Evolutionary conservation across 805 yeast species (phyloP).

Genomic region (Hemisphaericaspora nanyangensis): DNA sequence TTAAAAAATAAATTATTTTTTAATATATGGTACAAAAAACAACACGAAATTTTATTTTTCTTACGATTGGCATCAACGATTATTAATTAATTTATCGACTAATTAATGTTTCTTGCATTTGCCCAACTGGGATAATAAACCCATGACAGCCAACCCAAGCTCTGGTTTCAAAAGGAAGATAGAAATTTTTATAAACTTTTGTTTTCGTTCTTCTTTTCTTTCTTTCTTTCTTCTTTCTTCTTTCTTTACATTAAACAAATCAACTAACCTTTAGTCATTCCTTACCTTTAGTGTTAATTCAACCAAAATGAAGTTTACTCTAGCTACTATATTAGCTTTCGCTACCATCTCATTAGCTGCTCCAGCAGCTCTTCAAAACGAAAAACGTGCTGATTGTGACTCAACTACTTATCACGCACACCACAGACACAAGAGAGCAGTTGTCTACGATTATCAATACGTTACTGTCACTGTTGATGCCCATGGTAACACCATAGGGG

Average conservation of each 20-base stretch:
- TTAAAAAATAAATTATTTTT: too few relatives aligned
- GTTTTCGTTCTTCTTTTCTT: background rate
- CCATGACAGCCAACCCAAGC: too few relatives aligned
- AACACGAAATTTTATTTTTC: too few relatives aligned
- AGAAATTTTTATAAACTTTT: background rate
- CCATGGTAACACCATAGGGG: constrained; percentile 32
- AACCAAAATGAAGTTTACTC: constrained; percentile 7
- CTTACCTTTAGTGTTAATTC: constrained; percentile 3
- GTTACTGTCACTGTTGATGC: constrained; percentile 44
- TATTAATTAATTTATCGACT: too few relatives aligned
- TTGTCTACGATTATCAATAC: constrained; percentile 42
- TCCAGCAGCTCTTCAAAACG: constrained; percentile 24
- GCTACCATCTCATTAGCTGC: constrained; percentile 17
- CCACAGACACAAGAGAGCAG: constrained; percentile 59
- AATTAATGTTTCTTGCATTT: too few relatives aligned
- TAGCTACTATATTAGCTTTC: constrained; percentile 9
- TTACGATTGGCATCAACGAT: too few relatives aligned
- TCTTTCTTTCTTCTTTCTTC: background rate
- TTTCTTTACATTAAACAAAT: constrained; percentile 1
- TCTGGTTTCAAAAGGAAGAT: too few relatives aligned
- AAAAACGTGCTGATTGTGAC: constrained; percentile 29
- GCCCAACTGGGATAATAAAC: too few relatives aligned
- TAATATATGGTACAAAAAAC: too few relatives aligned
- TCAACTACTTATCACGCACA: constrained; percentile 51
- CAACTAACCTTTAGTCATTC: constrained; percentile 11